Evolutionary conservation across 768 basidiomycete genomes (phyloP).

Genomic region (Lentinus brumalis): DNA sequence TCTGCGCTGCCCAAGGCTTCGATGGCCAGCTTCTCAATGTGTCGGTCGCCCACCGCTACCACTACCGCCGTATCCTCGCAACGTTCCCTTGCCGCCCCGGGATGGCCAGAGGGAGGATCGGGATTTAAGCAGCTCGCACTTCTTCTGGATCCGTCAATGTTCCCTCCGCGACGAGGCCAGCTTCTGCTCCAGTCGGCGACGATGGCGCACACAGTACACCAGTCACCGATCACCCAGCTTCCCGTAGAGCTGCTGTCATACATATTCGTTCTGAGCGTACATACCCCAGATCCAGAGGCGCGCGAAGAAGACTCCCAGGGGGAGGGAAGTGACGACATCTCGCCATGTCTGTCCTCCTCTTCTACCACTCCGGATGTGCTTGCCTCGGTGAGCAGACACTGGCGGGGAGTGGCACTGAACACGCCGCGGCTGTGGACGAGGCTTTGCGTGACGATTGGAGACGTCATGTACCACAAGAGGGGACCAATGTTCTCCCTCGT

Average conservation of each 20-base stretch:
- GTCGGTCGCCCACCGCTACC: conserved; percentile 17
- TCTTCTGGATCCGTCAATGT: neutral
- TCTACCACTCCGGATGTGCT: conserved; percentile 46
- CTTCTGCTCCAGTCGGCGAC: neutral
- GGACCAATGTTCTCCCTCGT: neutral
- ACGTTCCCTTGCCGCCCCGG: conserved; percentile 10
- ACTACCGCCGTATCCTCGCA: conserved; percentile 14
- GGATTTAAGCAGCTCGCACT: conserved; percentile 12
- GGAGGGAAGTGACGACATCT: neutral
- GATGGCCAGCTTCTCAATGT: conserved; percentile 7
- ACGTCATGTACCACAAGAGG: conserved; percentile 12
- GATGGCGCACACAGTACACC: neutral
- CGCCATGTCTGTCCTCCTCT: conserved; percentile 16
- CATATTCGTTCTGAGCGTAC: conserved; percentile 53
- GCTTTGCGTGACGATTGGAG: conserved; percentile 46
- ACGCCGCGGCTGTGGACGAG: conserved; percentile 59
- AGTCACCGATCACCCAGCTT: conserved; percentile 33
- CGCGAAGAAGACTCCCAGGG: neutral
- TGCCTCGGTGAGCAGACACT: conserved; percentile 51
- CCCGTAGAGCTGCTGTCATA: conserved; percentile 61
- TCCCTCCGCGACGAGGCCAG: neutral
- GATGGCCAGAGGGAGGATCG: neutral
- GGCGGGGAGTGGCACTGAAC: conserved; percentile 51
- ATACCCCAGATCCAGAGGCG: conserved; percentile 31
- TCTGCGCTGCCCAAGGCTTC: conserved; percentile 1